Evolutionary conservation across 768 basidiomycete genomes (phyloP), one percentile per base, ranked within the genome.

Genomic region (Agrocybe praecox): DNA sequence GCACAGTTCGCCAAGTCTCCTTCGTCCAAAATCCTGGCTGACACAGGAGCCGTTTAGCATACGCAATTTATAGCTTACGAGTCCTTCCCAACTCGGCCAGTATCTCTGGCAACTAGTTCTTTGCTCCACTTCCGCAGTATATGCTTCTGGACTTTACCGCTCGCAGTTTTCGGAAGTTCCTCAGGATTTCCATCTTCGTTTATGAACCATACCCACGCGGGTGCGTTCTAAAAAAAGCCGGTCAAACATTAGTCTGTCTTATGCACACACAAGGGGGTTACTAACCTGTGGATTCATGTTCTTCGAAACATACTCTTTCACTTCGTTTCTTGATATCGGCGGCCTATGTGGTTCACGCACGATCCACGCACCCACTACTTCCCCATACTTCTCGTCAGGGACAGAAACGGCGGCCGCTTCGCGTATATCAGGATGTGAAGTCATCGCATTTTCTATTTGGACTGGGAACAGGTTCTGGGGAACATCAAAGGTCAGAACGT

Each of bases 91-190:
- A 66, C 65, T 10, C 59, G 58, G 24, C 87, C 87, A 29, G 83
- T 62, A 6, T 71, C 71, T 50, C 72, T 76, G 62, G 70, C 63
- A 22, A 79, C 83, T 40, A 89, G 64, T 8, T 82, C 79, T 43
- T 74, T 77, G 65, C 87, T 83, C 91, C 90, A 92, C 19, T 76
- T 72, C 26, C 92, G 76, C 45, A 94, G 67, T 2, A 92, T 65
- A 67, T 92, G 89, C 73, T 94, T 94, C 86, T 85, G 84, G 43
- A 94, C 85, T 69, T 94, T 94, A 40, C 92, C 92, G 60, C 91
- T 94, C 14, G 89, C 91, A 10, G 92, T 94, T 76, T 90, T 92
- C 0, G 92, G 92, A 8, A 93, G 67, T 59, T 90, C 87, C 9
- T 66, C 69, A 8, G 76, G 73, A 2, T 69, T 70, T 1, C 80